Evolutionary conservation across 2,329 filamentous ascomycete species (phyloP).

Genomic region (Daldinia eschscholtzii): DNA sequence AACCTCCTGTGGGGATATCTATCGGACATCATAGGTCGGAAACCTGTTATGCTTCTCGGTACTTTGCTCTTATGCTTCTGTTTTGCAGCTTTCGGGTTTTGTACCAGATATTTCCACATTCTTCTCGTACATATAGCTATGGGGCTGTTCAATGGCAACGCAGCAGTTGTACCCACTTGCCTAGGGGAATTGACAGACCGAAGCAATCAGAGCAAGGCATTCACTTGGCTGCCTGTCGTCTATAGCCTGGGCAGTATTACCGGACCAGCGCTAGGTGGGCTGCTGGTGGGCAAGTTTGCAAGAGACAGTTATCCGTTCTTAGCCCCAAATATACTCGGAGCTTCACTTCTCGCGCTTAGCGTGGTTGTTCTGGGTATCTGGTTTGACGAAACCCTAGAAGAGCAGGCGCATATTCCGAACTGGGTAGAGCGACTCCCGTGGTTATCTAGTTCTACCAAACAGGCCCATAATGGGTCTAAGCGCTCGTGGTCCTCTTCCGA

Average conservation of each 20-base stretch:
- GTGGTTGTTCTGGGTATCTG: slow-evolving; percentile 81
- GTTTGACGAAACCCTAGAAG: slow-evolving; percentile 87
- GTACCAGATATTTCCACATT: slow-evolving; percentile 83
- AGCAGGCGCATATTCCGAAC: slow-evolving; percentile 45
- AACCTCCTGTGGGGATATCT: slow-evolving; percentile 93
- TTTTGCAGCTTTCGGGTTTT: slow-evolving; percentile 90
- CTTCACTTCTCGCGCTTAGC: slow-evolving; percentile 77
- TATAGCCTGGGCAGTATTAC: slow-evolving; percentile 96
- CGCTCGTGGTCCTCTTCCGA: slow-evolving; percentile 47
- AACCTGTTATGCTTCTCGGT: slow-evolving; percentile 84
- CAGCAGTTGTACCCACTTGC: slow-evolving; percentile 92
- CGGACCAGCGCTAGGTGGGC: slow-evolving; percentile 88
- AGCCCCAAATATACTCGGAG: slow-evolving; percentile 83
- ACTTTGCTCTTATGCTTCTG: slow-evolving; percentile 85
- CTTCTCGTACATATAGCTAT: slow-evolving; percentile 88
- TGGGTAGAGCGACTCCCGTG: slow-evolving; percentile 54
- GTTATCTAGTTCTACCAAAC: slow-evolving; percentile 48
- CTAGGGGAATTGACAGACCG: slow-evolving; percentile 95
- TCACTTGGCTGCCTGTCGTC: slow-evolving; percentile 95
- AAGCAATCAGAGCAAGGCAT: slow-evolving; percentile 92
- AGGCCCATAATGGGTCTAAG: slow-evolving; percentile 39
- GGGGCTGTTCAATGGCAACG: slow-evolving; percentile 95
- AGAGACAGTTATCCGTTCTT: slow-evolving; percentile 81
- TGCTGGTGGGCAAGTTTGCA: slow-evolving; percentile 76
- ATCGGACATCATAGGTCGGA: slow-evolving; percentile 82